Evolutionary conservation across 257 asterid species (phyloP).

Genomic region (Linaria vulgaris): DNA sequence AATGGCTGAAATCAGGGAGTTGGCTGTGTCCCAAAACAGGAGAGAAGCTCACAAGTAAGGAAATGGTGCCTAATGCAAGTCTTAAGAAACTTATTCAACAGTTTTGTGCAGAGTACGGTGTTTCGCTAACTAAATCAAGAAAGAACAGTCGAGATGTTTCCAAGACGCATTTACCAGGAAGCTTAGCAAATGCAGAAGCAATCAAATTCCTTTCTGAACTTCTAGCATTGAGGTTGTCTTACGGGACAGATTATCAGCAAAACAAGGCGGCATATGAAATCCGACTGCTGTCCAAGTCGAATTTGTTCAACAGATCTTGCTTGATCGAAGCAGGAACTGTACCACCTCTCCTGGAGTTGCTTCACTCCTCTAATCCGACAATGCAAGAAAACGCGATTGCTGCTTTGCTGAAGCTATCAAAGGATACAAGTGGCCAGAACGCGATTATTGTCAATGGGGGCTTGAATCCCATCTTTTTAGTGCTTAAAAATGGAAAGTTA

Average conservation of each 20-base stretch:
- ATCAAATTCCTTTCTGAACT: constrained; percentile 49
- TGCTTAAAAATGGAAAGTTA: constrained; percentile 45
- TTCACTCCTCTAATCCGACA: constrained; percentile 37
- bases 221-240: constrained; percentile 42
- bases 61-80: constrained; percentile 54
- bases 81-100: constrained; percentile 59
- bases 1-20: constrained; percentile 73
- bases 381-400: constrained; percentile 63
- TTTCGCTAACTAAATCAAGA: constrained; percentile 52
- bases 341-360: constrained; percentile 46
- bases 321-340: constrained; percentile 53
- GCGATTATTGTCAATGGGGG: constrained; percentile 49
- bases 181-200: constrained; percentile 57
- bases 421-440: constrained; percentile 57
- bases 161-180: constrained; percentile 54
- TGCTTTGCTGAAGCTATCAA: constrained; percentile 64
- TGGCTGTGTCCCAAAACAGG: constrained; percentile 74
- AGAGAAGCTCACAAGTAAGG: constrained; percentile 43
- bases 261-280: constrained; percentile 68
- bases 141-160: constrained; percentile 53
- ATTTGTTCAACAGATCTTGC: constrained; percentile 51
- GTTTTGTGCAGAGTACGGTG: constrained; percentile 58
- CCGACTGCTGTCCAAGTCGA: constrained; percentile 65
- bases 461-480: constrained; percentile 33
- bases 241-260: constrained; percentile 46